A percentile compares a stretch with the other conserved stretches of the same genome.
Conservation (phyloP, 2,329 filamentous ascomycete species). For the Cladobotryum protrusum region DNA sequence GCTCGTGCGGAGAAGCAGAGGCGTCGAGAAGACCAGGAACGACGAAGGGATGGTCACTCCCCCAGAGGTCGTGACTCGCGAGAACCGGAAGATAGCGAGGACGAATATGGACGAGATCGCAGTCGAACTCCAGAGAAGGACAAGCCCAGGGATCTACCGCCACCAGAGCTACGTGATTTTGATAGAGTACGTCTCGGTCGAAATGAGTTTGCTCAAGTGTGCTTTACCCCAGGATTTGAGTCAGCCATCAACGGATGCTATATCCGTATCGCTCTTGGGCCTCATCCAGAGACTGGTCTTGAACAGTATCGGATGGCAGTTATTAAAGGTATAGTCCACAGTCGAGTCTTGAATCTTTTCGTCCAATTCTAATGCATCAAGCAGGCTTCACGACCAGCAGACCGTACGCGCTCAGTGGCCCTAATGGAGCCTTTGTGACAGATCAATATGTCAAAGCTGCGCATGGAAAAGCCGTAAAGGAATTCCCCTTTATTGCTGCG, state of each 20-base stretch:
- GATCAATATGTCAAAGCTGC: slow-evolving; percentile 78
- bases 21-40: slow-evolving; percentile 48
- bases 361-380: not conserved
- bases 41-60: slow-evolving; percentile 48
- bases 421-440: slow-evolving; percentile 72
- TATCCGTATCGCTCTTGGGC: slow-evolving; percentile 75
- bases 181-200: slow-evolving; percentile 79
- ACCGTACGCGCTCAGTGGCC: slow-evolving; percentile 76
- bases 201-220: slow-evolving; percentile 81
- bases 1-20: slow-evolving; percentile 56
- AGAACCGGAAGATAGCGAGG: slow-evolving; percentile 66
- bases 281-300: slow-evolving; percentile 63
- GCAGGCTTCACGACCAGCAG: slow-evolving; percentile 70
- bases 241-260: slow-evolving; percentile 76
- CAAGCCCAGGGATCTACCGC: slow-evolving; percentile 61
- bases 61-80: slow-evolving; percentile 27
- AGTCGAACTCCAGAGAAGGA: slow-evolving; percentile 55
- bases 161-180: slow-evolving; percentile 71
- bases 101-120: slow-evolving; percentile 63
- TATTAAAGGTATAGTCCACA: slow-evolving; percentile 62
- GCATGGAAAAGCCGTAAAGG: slow-evolving; percentile 75
- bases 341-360: not conserved
- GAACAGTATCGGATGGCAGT: slow-evolving; percentile 82
- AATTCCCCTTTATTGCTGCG: slow-evolving; percentile 86
- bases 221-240: slow-evolving; percentile 89